Conservation (phyloP, 805 yeast species). For the Priceomyces castillae region DNA sequence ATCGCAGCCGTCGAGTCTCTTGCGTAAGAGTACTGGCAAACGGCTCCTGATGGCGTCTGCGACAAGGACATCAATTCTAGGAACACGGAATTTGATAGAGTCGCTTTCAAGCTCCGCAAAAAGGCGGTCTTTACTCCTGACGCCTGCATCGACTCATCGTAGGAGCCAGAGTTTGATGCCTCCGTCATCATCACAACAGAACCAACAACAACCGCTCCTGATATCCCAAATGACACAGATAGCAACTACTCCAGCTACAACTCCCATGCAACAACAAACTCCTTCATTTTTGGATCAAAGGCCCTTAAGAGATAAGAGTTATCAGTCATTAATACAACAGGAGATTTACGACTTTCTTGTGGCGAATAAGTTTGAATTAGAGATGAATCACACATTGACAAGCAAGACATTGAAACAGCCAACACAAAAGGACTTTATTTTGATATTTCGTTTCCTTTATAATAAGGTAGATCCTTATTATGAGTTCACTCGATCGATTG, state of each 20-base stretch:
- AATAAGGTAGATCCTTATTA: constrained; percentile 77
- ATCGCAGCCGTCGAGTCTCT: constrained; percentile 14
- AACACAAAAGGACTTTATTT: constrained; percentile 80
- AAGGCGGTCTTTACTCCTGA: constrained; percentile 28
- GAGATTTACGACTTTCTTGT: constrained; percentile 65
- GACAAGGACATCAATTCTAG: constrained; percentile 18
- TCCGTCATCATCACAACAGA: constrained; percentile 14
- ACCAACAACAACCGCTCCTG: constrained; percentile 15
- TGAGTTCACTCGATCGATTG: constrained; percentile 63
- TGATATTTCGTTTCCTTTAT: constrained; percentile 78
- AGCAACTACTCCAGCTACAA: constrained; percentile 6
- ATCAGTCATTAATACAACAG: constrained; percentile 62
- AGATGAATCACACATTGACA: constrained; percentile 67
- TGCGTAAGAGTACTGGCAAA: constrained; percentile 17
- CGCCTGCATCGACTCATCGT: constrained; percentile 33
- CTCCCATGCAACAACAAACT: constrained; percentile 9
- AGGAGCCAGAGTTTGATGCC: constrained; percentile 20
- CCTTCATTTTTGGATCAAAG: constrained; percentile 53
- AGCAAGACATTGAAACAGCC: constrained; percentile 67
- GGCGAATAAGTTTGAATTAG: constrained; percentile 66
- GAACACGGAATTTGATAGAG: constrained; percentile 16
- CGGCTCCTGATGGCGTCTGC: constrained; percentile 22
- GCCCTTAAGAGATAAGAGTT: constrained; percentile 71
- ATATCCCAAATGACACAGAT: constrained; percentile 9
- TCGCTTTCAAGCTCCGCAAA: constrained; percentile 15